phyloP scores from a whole-genome alignment of 1,284 basidiomycete genomes.

The Ustilago tritici region DNA sequence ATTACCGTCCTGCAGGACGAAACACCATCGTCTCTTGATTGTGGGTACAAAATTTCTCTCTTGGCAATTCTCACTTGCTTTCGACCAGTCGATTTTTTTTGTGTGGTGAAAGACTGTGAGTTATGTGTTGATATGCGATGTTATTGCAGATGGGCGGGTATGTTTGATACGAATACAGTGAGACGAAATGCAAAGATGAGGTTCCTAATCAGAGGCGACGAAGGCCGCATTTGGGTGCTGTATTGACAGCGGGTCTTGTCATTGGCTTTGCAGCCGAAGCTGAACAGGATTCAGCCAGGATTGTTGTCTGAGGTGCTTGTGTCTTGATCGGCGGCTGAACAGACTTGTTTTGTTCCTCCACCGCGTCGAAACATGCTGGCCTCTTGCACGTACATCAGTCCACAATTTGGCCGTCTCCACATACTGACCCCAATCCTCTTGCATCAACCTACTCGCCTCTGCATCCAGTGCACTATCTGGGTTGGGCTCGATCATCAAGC shows the following conservation, averaged over 20 bases:
- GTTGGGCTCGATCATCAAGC: constrained; percentile 93
- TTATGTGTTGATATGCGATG: neutral
- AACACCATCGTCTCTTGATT: neutral
- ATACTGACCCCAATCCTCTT: constrained; percentile 81
- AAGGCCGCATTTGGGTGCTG: constrained; percentile 47
- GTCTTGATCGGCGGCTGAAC: neutral
- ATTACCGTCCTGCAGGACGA: constrained; percentile 1
- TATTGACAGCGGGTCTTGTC: constrained; percentile 9
- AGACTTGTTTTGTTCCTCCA: neutral
- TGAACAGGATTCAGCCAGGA: neutral
- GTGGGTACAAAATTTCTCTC: constrained; percentile 27
- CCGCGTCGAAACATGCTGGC: constrained; percentile 17
- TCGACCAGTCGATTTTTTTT: constrained; percentile 19
- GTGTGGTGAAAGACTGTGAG: neutral
- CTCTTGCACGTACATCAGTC: constrained; percentile 82
- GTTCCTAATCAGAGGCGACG: constrained; percentile 21
- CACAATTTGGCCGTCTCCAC: constrained; percentile 85
- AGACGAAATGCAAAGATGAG: neutral
- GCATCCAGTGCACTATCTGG: constrained; percentile 95
- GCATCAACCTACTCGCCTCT: constrained; percentile 88
- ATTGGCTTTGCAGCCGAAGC: constrained; percentile 8
- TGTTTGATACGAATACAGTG: constrained; percentile 6
- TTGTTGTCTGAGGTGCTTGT: neutral
- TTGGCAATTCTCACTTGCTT: constrained; percentile 39
- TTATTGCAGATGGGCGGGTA: neutral